Evolutionary conservation across 805 yeast species (phyloP).

Genomic region (Komagataella populi): DNA sequence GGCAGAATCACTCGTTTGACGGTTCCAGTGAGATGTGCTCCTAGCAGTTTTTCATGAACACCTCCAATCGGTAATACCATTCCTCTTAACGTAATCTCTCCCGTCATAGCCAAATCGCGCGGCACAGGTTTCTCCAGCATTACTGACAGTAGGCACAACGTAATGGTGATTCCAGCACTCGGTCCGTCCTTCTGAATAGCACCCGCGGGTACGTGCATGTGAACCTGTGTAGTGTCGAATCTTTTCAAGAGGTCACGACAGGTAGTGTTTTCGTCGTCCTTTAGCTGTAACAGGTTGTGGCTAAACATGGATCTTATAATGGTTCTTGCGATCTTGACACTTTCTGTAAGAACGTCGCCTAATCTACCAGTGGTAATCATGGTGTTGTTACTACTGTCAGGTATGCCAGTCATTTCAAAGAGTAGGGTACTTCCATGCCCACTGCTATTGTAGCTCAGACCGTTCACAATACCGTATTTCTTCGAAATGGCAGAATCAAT

Average conservation of each 20-base stretch:
- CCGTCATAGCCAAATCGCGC: conserved; percentile 63
- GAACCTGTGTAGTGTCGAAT: conserved; percentile 42
- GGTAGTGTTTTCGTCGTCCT: conserved; percentile 5
- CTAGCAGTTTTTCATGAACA: conserved; percentile 59
- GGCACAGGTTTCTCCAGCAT: conserved; percentile 29
- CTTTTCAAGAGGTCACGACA: conserved; percentile 21
- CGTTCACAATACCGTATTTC: conserved; percentile 68
- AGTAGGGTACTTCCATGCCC: conserved; percentile 76
- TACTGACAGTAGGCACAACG: conserved; percentile 29
- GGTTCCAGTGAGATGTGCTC: conserved; percentile 58
- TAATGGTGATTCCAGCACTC: conserved; percentile 38
- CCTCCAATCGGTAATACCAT: conserved; percentile 77
- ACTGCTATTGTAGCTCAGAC: conserved; percentile 74
- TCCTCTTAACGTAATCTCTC: conserved; percentile 73
- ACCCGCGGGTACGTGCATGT: conserved; percentile 36
- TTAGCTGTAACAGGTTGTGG: conserved; percentile 9
- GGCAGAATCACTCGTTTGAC: conserved; percentile 56
- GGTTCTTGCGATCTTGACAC: conserved; percentile 66
- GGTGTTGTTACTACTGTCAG: conserved; percentile 36
- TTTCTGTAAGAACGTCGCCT: conserved; percentile 71
- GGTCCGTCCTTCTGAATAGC: conserved; percentile 32
- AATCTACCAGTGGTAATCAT: conserved; percentile 48
- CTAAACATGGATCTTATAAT: conserved; percentile 47
- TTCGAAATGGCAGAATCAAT: conserved; percentile 32
- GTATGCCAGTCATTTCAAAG: conserved; percentile 66